phyloP scores from a whole-genome alignment of 305 asterid species.

The Fraxinus albicans region DNA sequence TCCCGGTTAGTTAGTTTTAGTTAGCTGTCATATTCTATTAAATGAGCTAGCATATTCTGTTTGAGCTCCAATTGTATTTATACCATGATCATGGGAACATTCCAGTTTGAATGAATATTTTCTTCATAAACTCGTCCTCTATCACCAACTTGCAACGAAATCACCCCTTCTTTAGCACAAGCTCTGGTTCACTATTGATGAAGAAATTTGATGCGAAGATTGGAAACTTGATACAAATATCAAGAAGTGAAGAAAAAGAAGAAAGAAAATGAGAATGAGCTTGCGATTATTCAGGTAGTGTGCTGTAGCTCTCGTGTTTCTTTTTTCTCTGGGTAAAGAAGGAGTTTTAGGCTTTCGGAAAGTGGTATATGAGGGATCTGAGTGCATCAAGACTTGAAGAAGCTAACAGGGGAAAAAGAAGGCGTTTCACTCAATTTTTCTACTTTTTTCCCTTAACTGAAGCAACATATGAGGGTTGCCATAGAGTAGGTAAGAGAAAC shows the following conservation, averaged over 20 bases:
- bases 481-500: no score
- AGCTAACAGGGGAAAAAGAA: background rate
- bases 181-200: slow-evolving; percentile 57
- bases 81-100: no score
- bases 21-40: no score
- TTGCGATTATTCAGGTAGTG: background rate
- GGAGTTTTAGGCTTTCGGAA: background rate
- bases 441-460: background rate
- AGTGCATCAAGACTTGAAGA: background rate
- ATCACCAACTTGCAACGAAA: slow-evolving; percentile 47
- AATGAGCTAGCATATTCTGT: no score
- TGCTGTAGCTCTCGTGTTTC: background rate
- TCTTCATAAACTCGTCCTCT: slow-evolving; percentile 37
- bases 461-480: background rate
- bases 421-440: background rate
- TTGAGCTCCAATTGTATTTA: no score
- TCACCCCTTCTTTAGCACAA: slow-evolving; percentile 56
- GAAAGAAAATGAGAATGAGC: background rate
- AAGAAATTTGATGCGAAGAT: background rate
- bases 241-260: slow-evolving; percentile 10
- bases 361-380: background rate
- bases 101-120: no score
- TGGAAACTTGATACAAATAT: background rate
- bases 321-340: background rate
- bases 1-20: no score